A percentile compares a stretch with the other conserved stretches of the same genome.
Conservation (phyloP, 1,284 basidiomycete genomes). For the Moesziomyces sp. region DNA sequence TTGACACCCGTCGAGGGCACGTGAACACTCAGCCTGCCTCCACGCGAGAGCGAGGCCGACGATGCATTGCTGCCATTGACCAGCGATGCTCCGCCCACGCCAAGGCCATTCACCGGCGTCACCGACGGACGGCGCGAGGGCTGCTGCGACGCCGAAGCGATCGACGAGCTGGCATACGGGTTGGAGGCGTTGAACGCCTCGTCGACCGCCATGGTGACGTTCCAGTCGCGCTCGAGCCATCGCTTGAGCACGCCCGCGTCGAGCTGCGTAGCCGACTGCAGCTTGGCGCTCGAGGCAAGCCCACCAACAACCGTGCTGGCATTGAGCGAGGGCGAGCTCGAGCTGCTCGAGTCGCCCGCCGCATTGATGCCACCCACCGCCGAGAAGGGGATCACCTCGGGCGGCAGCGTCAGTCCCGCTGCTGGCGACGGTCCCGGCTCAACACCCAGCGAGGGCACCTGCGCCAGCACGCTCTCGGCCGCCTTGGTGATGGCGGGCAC, state of each 20-base stretch:
- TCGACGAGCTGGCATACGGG: constrained; percentile 31
- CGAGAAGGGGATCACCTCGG: constrained; percentile 46
- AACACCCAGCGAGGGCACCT: constrained; percentile 43
- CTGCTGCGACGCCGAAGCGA: constrained; percentile 19
- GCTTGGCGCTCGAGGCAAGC: constrained; percentile 43
- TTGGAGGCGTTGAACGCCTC: constrained; percentile 49
- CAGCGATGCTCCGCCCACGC: constrained; percentile 9
- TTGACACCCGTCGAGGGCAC: constrained; percentile 41
- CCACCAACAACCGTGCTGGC: constrained; percentile 29
- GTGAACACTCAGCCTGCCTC: constrained; percentile 23
- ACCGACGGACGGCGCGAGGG: constrained; percentile 37
- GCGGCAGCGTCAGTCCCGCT: constrained; percentile 37
- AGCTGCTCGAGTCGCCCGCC: constrained; percentile 36
- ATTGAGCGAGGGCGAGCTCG: constrained; percentile 37
- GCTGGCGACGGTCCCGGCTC: constrained; percentile 44
- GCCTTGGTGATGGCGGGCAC: constrained; percentile 48
- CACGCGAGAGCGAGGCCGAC: constrained; percentile 23
- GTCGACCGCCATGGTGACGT: constrained; percentile 56
- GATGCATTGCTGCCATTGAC: constrained; percentile 38
- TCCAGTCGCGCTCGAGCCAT: constrained; percentile 64
- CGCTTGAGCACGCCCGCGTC: constrained; percentile 39
- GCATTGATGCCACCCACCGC: constrained; percentile 30
- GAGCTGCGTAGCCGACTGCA: constrained; percentile 54
- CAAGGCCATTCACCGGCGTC: constrained; percentile 34
- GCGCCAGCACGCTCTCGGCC: constrained; percentile 31